Evolutionary conservation across 306 rosid genomes (phyloP).

Genomic region (Corylus avellana): DNA sequence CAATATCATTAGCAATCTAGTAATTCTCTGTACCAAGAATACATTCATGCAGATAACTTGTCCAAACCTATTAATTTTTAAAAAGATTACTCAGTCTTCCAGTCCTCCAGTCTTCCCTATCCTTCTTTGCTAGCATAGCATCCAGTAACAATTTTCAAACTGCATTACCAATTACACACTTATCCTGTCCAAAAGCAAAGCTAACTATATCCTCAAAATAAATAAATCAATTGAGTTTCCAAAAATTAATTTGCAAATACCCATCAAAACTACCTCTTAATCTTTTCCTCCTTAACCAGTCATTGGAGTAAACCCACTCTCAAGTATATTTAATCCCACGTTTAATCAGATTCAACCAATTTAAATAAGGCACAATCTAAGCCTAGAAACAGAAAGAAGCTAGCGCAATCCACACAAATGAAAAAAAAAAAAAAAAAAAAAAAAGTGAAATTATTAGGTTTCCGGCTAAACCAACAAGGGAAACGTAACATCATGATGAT

Average conservation of each 20-base stretch:
- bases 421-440: too few species aligned
- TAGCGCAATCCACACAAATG: not conserved
- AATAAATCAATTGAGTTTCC: not conserved
- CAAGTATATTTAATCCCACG: not conserved
- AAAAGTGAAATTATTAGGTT: not conserved
- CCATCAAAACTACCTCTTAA: not conserved
- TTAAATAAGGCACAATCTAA: not conserved
- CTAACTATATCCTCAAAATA: not conserved
- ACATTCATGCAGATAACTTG: too few species aligned
- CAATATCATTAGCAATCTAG: not conserved
- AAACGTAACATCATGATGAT: not conserved
- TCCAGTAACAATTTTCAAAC: too few species aligned
- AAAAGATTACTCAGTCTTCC: not conserved
- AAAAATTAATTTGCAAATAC: not conserved
- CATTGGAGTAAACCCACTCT: slow-evolving; percentile 1
- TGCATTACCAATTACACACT: not conserved
- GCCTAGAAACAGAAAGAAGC: not conserved
- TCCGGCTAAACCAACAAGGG: not conserved
- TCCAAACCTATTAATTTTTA: too few species aligned
- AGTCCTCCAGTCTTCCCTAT: not conserved
- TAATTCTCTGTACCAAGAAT: too few species aligned
- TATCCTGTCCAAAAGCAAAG: not conserved
- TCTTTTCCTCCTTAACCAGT: not conserved
- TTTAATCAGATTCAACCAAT: not conserved
- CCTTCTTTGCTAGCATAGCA: not conserved